phyloP scores from a whole-genome alignment of 257 asterid genomes.

The Nyctanthes arbortristis region DNA sequence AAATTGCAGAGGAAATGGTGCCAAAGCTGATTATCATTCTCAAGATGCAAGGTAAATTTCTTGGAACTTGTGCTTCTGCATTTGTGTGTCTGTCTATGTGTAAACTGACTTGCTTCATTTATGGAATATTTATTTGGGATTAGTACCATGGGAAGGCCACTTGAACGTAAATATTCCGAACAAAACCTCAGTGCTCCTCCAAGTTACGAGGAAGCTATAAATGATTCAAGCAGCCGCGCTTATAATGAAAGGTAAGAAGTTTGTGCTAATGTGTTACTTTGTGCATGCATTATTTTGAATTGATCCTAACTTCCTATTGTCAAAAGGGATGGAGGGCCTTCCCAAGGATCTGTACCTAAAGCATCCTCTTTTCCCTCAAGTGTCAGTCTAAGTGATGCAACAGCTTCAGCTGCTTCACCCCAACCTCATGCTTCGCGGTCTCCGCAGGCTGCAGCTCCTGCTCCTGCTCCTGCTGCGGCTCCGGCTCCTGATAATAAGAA shows the following conservation, averaged over 20 bases:
- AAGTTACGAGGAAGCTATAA: conserved; percentile 79
- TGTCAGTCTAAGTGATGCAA: conserved; percentile 54
- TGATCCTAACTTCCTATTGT: conserved; percentile 28
- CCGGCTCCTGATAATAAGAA: conserved; percentile 45
- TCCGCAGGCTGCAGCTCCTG: too few relatives aligned
- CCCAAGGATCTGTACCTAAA: conserved; percentile 61
- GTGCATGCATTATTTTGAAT: conserved; percentile 23
- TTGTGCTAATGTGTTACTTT: conserved; percentile 4
- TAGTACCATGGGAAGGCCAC: too few relatives aligned
- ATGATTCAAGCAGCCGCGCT: conserved; percentile 68
- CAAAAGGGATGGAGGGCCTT: conserved; percentile 70
- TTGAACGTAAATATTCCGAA: too few relatives aligned
- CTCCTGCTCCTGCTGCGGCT: too few relatives aligned
- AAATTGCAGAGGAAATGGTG: neutral
- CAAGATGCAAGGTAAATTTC: too few relatives aligned
- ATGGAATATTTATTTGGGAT: too few relatives aligned
- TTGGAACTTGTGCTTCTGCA: too few relatives aligned
- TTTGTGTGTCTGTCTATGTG: neutral
- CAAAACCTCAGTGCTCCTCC: conserved; percentile 62
- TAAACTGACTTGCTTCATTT: neutral
- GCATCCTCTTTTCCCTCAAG: conserved; percentile 53
- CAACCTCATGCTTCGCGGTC: conserved; percentile 43
- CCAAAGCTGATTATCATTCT: too few relatives aligned
- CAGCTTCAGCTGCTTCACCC: conserved; percentile 38
- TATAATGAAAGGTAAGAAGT: conserved; percentile 63